Conservation (phyloP, 176 grass and related monocot species). For the Avena sativa region DNA sequence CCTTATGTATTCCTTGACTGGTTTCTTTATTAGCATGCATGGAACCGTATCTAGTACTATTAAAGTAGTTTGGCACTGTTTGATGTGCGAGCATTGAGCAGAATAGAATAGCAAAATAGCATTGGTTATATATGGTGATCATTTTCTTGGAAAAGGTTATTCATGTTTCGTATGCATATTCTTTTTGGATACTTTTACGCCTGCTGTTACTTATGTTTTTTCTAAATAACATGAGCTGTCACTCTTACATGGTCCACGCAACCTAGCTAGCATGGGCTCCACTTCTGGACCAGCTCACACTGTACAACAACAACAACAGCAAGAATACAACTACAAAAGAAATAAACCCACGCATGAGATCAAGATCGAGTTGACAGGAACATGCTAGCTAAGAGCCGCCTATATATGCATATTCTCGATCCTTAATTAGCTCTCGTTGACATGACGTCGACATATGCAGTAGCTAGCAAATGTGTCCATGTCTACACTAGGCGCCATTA, state of each 20-base stretch:
- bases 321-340: conserved; percentile 26
- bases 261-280: background rate
- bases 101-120: background rate
- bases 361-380: conserved; percentile 34
- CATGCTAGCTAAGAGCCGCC: conserved; percentile 34
- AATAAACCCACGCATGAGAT: conserved; percentile 13
- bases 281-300: conserved; percentile 29
- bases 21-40: background rate
- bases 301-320: conserved; percentile 41
- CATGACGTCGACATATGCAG: conserved; percentile 18
- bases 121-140: too few species aligned
- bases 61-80: background rate
- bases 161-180: background rate
- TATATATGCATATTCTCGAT: background rate
- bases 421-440: conserved; percentile 32
- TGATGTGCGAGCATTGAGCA: background rate
- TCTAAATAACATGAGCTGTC: background rate
- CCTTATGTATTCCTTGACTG: background rate
- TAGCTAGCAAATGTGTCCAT: conserved; percentile 21
- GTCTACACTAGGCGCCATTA: conserved; percentile 26
- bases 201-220: background rate
- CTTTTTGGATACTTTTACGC: background rate
- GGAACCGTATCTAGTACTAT: background rate
- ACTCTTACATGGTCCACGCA: conserved; percentile 8
- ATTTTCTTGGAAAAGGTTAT: background rate